Evolutionary conservation across 192 early-diverging fungal species (phyloP).

Genomic region (Ambispora gerdemannii): DNA sequence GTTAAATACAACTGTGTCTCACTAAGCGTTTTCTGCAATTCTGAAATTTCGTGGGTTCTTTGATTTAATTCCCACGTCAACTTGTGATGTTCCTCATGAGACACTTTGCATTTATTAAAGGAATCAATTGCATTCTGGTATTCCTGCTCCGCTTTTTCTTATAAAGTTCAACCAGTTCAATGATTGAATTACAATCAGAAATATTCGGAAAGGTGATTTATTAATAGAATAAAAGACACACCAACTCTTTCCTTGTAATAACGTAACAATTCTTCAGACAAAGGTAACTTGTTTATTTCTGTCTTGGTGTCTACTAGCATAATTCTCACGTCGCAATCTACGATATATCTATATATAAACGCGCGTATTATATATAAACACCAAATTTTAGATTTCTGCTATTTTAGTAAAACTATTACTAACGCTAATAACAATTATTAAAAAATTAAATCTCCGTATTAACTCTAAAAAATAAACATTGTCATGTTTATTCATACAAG

Average conservation of each 20-base stretch:
- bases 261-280: slow-evolving; percentile 13
- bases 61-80: slow-evolving; percentile 5
- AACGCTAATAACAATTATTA: no score
- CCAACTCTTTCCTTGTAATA: slow-evolving; percentile 8
- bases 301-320: not conserved
- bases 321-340: not conserved
- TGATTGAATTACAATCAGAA: not conserved
- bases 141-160: slow-evolving; percentile 8
- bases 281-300: slow-evolving; percentile 12
- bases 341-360: no score
- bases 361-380: no score
- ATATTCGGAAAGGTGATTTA: not conserved
- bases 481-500: no score
- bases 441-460: no score
- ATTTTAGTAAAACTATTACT: no score
- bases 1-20: slow-evolving; percentile 1
- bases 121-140: slow-evolving; percentile 13
- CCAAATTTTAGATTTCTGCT: no score
- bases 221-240: not conserved
- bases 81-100: slow-evolving; percentile 11
- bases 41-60: not conserved
- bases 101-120: slow-evolving; percentile 8
- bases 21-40: not conserved
- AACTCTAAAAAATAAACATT: no score
- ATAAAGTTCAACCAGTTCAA: not conserved